Percentiles rank a stretch among this genome's conserved stretches.
These are phyloP conservation scores for Ogataea glucozyma DNA, from an alignment of 805 yeast species.

Conservation along the genomic window DNA sequence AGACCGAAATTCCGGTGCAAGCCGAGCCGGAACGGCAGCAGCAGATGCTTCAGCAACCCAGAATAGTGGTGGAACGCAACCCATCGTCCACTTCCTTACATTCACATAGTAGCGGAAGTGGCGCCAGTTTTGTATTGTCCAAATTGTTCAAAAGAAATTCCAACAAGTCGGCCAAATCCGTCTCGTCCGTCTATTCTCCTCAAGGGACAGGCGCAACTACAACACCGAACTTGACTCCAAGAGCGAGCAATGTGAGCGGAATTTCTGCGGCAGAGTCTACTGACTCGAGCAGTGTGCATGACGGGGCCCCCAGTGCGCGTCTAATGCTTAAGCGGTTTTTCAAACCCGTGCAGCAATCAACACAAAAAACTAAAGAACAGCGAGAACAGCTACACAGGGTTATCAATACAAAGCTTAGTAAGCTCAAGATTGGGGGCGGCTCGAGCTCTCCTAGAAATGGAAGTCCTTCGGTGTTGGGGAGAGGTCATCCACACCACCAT, in stretches of 20 bases:
- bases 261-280: slow-evolving; percentile 20
- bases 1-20: not conserved
- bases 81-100: slow-evolving; percentile 18
- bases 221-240: slow-evolving; percentile 20
- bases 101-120: slow-evolving; percentile 15
- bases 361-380: slow-evolving; percentile 18
- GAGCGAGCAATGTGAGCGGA: slow-evolving; percentile 19
- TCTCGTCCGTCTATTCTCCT: slow-evolving; percentile 8
- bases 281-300: slow-evolving; percentile 11
- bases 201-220: slow-evolving; percentile 16
- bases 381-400: slow-evolving; percentile 24
- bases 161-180: slow-evolving; percentile 10
- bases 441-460: not conserved
- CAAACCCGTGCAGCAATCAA: slow-evolving; percentile 30
- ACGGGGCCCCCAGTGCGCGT: slow-evolving; percentile 8
- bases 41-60: not conserved
- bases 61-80: slow-evolving; percentile 11
- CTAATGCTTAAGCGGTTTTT: slow-evolving; percentile 47
- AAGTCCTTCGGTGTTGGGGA: slow-evolving; percentile 2
- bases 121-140: slow-evolving; percentile 18
- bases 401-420: slow-evolving; percentile 19
- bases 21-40: slow-evolving; percentile 1
- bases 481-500: slow-evolving; percentile 1
- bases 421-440: slow-evolving; percentile 20
- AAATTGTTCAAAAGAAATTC: slow-evolving; percentile 19